Evolutionary conservation across 129 eudicot species (phyloP), one percentile per base, ranked within the genome.

Genomic region (Lonicera japonica): DNA sequence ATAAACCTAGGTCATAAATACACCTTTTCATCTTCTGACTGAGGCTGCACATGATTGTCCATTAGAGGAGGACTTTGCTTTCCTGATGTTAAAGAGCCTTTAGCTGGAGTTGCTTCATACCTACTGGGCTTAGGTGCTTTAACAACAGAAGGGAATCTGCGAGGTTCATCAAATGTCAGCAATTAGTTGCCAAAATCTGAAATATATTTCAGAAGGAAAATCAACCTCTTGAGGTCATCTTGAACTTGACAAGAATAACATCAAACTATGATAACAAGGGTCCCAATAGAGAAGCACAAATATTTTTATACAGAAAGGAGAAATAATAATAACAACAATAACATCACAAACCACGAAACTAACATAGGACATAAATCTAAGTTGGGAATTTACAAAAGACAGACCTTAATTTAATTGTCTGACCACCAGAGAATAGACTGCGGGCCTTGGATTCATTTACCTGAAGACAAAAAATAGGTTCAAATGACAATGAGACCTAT

Each of bases 391-490:
- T 61, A 52, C 10, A 41, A 22, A 55, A 41, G 24, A 38, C 18
- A n/a, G 56, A 88, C 98, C 98, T 92, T 70, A 92, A 67, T 55
- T 18, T 77, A 58, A 92, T 85, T 48, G 70, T 70, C 71, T 76
- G 86, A 58, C 81, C 76, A 46, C 91, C 91, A 57, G 74, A 59
- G 64, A 73, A 73, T 24, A 92, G 82, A 71, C 53, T 64, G 61
- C 51, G 48, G 8, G 79, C 85, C 81, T 73, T 85, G 54, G 73
- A 62, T 69, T 80, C 86, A 74, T 92, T 88, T 57, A 92, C 96
- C 98, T 92, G 69, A 51, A 78, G 65, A 56, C 53, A 79, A 69
- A 54, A 58, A 57, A 65, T 29, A 1, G 38, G 22, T 47, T 41
- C 29, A 9, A 19, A 21, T 34, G 21, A 66, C 45, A 46, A 18